These are phyloP conservation scores for Rhododendron henanense DNA, from an alignment of 148 eudicot genomes.

Conservation along the genomic window DNA sequence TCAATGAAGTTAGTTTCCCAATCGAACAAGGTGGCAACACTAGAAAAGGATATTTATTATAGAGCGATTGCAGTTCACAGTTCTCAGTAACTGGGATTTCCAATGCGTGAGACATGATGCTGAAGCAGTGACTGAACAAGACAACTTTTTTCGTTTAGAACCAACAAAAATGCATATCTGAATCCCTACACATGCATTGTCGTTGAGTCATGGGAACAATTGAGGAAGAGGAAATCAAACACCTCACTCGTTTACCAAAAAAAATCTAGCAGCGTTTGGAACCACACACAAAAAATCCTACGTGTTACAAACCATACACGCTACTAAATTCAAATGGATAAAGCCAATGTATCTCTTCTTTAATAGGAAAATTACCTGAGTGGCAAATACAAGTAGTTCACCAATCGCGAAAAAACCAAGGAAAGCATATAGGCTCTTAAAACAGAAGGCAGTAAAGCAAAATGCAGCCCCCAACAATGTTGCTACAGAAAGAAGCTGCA, in stretches of 20 bases:
- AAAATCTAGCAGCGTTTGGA: neutral
- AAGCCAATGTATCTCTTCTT: neutral
- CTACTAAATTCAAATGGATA: neutral
- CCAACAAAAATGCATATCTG: neutral
- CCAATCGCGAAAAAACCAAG: slow-evolving; percentile 70
- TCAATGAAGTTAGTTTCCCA: neutral
- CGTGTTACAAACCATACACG: neutral
- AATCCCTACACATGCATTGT: neutral
- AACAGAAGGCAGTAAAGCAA: slow-evolving; percentile 88
- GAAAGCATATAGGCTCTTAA: slow-evolving; percentile 60
- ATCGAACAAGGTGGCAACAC: neutral
- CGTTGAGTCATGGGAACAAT: neutral
- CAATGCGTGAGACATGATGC: neutral
- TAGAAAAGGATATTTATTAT: neutral
- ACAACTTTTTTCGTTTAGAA: neutral
- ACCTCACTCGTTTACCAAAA: neutral
- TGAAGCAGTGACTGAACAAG: neutral
- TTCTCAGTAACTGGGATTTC: neutral
- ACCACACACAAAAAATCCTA: neutral
- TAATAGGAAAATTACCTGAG: slow-evolving; percentile 56
- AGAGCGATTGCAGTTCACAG: neutral
- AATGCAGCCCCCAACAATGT: slow-evolving; percentile 70
- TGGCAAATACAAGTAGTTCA: slow-evolving; percentile 81
- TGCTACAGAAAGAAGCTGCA: slow-evolving; percentile 84
- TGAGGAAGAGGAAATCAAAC: neutral